These are phyloP conservation scores for Metschnikowia cubensis DNA, from an alignment of 805 yeast species.

Conservation along the genomic window DNA sequence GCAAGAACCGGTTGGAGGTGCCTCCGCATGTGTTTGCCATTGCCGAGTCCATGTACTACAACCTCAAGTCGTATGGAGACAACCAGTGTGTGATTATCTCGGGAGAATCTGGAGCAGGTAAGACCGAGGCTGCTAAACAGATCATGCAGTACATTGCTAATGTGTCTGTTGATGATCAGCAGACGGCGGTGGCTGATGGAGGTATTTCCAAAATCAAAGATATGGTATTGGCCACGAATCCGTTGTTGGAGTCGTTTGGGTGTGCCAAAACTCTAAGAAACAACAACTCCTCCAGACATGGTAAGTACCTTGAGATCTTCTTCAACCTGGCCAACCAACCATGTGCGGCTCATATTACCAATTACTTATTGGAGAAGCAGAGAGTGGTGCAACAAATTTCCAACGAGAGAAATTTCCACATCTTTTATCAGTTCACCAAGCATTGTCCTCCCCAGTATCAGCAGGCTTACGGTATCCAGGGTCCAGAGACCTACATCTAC, in stretches of 20 bases:
- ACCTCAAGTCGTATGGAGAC: conserved; percentile 89
- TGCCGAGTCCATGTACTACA: conserved; percentile 95
- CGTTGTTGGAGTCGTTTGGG: conserved; percentile 84
- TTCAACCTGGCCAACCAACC: conserved; percentile 78
- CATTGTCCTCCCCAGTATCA: conserved; percentile 83
- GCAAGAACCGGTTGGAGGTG: conserved; percentile 90
- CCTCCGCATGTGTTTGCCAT: conserved; percentile 98
- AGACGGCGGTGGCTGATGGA: conserved; percentile 19
- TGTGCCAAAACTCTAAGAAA: conserved; percentile 90
- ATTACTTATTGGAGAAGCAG: conserved; percentile 89
- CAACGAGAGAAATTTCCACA: conserved; percentile 94
- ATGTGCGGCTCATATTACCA: conserved; percentile 92
- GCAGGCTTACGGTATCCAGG: conserved; percentile 82
- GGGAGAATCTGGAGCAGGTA: conserved; percentile 98
- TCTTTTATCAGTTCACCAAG: conserved; percentile 92
- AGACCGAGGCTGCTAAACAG: conserved; percentile 96
- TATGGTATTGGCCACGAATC: conserved; percentile 97
- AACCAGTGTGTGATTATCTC: conserved; percentile 96
- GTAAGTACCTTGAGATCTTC: conserved; percentile 87
- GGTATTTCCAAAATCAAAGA: conserved; percentile 84
- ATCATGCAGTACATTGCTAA: conserved; percentile 96
- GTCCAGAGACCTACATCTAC: conserved; percentile 88
- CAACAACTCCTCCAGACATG: conserved; percentile 88
- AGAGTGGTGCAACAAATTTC: conserved; percentile 94
- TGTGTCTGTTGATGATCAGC: conserved; percentile 57